phyloP scores from a whole-genome alignment of 2,329 filamentous ascomycete species.

The Fusarium metavorans region DNA sequence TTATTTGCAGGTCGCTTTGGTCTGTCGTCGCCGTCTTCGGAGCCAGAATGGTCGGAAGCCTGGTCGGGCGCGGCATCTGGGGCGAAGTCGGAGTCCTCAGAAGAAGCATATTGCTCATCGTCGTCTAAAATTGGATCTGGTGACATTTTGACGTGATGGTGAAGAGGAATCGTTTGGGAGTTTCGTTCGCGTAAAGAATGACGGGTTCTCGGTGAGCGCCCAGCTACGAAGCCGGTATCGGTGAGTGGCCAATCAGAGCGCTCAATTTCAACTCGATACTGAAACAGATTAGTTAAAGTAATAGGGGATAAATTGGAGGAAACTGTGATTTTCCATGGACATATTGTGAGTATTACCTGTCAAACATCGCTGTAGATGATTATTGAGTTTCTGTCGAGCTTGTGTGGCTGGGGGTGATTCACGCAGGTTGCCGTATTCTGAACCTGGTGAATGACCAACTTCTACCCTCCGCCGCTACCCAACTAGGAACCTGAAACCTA shows the following conservation, averaged over 20 bases:
- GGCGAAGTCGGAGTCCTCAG: conserved; percentile 80
- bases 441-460: background rate
- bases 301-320: background rate
- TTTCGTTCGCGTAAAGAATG: conserved; percentile 6
- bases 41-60: conserved; percentile 64
- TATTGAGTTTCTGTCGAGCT: background rate
- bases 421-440: background rate
- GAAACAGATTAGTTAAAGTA: background rate
- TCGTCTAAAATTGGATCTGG: conserved; percentile 57
- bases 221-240: background rate
- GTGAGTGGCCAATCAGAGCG: conserved; percentile 35
- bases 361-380: background rate
- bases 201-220: conserved; percentile 14
- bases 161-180: background rate
- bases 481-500: background rate
- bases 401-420: background rate
- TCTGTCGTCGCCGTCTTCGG: conserved; percentile 53
- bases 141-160: conserved; percentile 53
- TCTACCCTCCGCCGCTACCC: background rate
- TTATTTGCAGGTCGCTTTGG: conserved; percentile 41
- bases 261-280: background rate
- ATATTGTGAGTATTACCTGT: background rate
- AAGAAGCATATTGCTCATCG: conserved; percentile 73
- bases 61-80: conserved; percentile 66
- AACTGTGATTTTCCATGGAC: background rate